A percentile compares a stretch with the other conserved stretches of the same genome.
Conservation (phyloP, 257 asterid genomes). For the Mentha longifolia region DNA sequence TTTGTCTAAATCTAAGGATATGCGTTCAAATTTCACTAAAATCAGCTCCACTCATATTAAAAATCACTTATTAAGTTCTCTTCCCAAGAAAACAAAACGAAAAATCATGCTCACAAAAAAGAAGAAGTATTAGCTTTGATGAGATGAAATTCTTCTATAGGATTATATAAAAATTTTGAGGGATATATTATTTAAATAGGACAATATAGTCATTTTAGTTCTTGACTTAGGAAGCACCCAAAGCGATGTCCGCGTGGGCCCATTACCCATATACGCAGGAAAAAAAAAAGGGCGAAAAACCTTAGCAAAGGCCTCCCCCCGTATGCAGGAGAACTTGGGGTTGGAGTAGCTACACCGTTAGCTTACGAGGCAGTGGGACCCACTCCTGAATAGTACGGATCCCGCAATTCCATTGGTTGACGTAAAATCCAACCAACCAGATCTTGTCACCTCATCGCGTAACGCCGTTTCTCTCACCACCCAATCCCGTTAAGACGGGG, state of each 20-base stretch:
- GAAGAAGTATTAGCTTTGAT: no score
- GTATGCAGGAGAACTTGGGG: conserved; percentile 16
- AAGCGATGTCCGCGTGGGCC: conserved; percentile 27
- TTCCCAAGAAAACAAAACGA: no score
- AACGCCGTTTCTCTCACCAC: conserved; percentile 27
- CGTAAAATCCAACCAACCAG: conserved; percentile 39
- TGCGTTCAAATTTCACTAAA: no score
- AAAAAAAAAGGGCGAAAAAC: not conserved
- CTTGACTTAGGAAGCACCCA: conserved; percentile 33
- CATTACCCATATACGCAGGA: not conserved
- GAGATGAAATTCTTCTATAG: no score
- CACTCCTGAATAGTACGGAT: conserved; percentile 37
- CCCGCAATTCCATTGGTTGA: conserved; percentile 66
- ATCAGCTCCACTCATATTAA: no score
- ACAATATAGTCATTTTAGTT: not conserved
- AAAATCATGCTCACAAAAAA: no score
- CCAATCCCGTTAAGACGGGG: conserved; percentile 30
- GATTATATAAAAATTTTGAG: no score
- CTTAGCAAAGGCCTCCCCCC: no score
- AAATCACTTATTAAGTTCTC: no score
- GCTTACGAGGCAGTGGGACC: conserved; percentile 26
- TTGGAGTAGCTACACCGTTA: conserved; percentile 36
- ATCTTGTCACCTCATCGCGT: conserved; percentile 37
- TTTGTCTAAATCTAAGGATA: no score
- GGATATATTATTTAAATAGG: not conserved